These are phyloP conservation scores for Termitomyces sp. DNA, from an alignment of 768 basidiomycete genomes.

Conservation along the genomic window DNA sequence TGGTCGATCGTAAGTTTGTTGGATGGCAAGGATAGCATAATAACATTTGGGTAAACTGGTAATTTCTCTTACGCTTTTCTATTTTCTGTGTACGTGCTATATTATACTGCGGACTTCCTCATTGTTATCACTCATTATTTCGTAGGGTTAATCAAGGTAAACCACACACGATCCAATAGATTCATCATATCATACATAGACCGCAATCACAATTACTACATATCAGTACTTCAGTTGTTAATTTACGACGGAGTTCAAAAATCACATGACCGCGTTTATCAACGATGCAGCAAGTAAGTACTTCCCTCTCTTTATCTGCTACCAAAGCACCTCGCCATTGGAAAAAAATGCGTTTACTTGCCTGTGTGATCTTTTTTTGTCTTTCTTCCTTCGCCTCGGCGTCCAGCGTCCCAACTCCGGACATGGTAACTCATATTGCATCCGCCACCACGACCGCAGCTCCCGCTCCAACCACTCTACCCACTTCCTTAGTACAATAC, in stretches of 20 bases:
- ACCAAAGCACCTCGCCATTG: not conserved
- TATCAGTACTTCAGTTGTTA: no score
- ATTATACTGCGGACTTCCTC: not conserved
- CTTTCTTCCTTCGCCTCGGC: not conserved
- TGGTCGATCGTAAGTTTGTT: constrained; percentile 19
- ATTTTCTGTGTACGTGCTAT: not conserved
- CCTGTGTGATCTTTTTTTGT: not conserved
- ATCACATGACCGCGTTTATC: constrained; percentile 6
- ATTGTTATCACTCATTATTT: not conserved
- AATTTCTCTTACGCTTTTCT: no score
- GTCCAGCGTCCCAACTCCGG: not conserved
- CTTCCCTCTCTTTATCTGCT: not conserved
- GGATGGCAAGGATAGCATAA: not conserved
- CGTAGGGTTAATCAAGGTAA: not conserved
- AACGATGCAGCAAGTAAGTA: no score
- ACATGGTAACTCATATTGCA: not conserved
- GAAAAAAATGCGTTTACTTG: not conserved
- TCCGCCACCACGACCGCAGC: not conserved
- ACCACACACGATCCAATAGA: not conserved
- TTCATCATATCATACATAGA: not conserved
- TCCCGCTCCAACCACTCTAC: not conserved
- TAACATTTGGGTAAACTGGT: not conserved
- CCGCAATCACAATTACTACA: not conserved
- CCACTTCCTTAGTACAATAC: not conserved
- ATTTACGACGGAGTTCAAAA: not conserved